Evolutionary conservation across 139 green algal genomes (phyloP).

Genomic region (Micromonas commoda): DNA sequence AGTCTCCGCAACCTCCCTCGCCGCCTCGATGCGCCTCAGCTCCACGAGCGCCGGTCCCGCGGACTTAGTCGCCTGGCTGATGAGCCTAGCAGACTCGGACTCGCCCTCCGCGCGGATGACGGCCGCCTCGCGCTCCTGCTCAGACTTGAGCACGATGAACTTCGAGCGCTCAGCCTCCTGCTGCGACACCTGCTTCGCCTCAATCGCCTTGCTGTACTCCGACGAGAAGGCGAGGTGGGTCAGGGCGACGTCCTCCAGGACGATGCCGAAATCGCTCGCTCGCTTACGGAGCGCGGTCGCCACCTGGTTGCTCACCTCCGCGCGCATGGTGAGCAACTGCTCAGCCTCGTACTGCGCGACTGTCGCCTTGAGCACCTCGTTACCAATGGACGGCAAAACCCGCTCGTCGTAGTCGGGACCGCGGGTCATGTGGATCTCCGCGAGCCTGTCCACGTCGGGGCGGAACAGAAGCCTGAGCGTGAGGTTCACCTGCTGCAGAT

Average conservation of each 20-base stretch:
- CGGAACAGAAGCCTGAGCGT: slow-evolving; percentile 36
- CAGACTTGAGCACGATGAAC: slow-evolving; percentile 60
- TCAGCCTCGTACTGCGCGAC: slow-evolving; percentile 99
- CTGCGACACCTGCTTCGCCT: slow-evolving; percentile 96
- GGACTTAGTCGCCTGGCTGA: slow-evolving; percentile 85
- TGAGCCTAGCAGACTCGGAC: slow-evolving; percentile 83
- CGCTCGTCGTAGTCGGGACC: slow-evolving; percentile 96
- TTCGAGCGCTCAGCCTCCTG: slow-evolving; percentile 94
- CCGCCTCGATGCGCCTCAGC: slow-evolving; percentile 94
- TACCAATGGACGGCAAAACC: slow-evolving; percentile 97
- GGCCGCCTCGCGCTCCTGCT: slow-evolving; percentile 66
- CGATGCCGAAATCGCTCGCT: slow-evolving; percentile 92
- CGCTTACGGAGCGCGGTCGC: slow-evolving; percentile 59
- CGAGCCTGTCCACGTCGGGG: slow-evolving; percentile 67
- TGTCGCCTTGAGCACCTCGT: slow-evolving; percentile 95
- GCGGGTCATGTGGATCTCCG: slow-evolving; percentile 82
- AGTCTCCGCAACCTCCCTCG: slow-evolving; percentile 87
- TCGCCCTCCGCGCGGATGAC: slow-evolving; percentile 95
- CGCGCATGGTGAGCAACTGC: slow-evolving; percentile 95
- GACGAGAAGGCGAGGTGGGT: slow-evolving; percentile 89
- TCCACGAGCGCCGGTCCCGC: slow-evolving; percentile 88
- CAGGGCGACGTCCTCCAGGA: slow-evolving; percentile 96
- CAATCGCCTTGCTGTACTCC: slow-evolving; percentile 94
- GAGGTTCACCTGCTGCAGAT: slow-evolving; percentile 45
- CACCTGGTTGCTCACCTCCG: slow-evolving; percentile 62